Evolutionary conservation across 352 stramenopile genomes (phyloP).

Genomic region (Pythium rishiriense): DNA sequence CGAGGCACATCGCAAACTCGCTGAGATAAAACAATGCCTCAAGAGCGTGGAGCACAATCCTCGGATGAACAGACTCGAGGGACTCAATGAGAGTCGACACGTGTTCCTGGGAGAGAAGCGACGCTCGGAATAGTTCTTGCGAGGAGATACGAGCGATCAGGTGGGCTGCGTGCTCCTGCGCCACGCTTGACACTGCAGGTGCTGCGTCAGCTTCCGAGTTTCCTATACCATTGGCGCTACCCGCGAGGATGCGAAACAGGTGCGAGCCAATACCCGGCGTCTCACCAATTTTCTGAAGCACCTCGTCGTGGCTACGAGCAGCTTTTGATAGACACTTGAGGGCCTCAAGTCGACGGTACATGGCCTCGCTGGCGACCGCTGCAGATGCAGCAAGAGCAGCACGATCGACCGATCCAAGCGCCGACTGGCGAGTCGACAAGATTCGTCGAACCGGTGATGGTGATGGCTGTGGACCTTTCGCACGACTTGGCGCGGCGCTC

Average conservation of each 20-base stretch:
- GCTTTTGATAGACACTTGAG: conserved; percentile 70
- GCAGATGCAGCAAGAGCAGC: conserved; percentile 10
- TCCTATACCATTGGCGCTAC: not conserved
- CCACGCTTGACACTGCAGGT: conserved; percentile 16
- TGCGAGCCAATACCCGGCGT: conserved; percentile 39
- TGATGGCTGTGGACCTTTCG: not conserved
- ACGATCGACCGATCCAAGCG: conserved; percentile 13
- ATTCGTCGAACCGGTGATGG: conserved; percentile 13
- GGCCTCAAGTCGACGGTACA: conserved; percentile 48
- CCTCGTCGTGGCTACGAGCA: conserved; percentile 53
- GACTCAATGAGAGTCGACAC: conserved; percentile 65
- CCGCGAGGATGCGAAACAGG: conserved; percentile 44
- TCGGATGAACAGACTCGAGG: conserved; percentile 68
- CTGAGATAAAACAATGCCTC: conserved; percentile 61
- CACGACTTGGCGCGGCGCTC: not conserved
- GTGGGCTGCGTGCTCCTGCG: conserved; percentile 59
- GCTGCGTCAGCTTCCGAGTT: conserved; percentile 2
- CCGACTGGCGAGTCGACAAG: conserved; percentile 23
- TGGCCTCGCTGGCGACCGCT: conserved; percentile 4
- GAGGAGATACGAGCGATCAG: conserved; percentile 55
- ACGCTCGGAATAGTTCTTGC: conserved; percentile 52
- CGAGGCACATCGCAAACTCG: conserved; percentile 59
- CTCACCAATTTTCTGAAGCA: conserved; percentile 65
- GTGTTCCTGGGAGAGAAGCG: conserved; percentile 56
- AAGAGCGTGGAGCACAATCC: conserved; percentile 61